Percentiles rank a stretch among this genome's conserved stretches.
phyloP scores from a whole-genome alignment of 441 rosid species.

The Corymbia calophylla region DNA sequence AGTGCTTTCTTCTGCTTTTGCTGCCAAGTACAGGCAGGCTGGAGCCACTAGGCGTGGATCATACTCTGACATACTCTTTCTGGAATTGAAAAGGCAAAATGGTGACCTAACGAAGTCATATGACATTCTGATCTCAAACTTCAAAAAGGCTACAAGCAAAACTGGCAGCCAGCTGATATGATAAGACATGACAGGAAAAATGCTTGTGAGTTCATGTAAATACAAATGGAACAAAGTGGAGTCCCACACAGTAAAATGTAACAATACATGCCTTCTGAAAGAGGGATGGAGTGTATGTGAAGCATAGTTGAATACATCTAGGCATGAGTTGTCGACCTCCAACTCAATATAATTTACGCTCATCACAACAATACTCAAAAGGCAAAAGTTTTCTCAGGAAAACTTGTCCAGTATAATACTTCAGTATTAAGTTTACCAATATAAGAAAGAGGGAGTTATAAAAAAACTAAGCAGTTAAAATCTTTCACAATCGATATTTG shows the following conservation, averaged over 20 bases:
- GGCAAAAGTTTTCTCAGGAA: not conserved
- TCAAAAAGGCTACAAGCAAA: not conserved
- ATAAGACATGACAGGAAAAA: not conserved
- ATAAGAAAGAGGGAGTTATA: not conserved
- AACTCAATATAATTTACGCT: not conserved
- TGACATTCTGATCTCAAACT: not conserved
- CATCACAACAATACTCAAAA: not conserved
- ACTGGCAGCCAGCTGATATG: not conserved
- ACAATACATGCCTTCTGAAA: not conserved
- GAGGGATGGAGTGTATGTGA: not conserved
- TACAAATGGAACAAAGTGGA: not conserved
- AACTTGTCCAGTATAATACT: not conserved
- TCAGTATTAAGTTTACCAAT: not conserved
- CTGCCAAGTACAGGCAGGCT: slow-evolving; percentile 88
- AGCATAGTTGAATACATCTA: not conserved
- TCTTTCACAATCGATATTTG: not conserved
- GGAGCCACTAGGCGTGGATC: slow-evolving; percentile 97
- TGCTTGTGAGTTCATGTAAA: not conserved
- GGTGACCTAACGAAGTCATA: not conserved
- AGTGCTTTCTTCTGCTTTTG: slow-evolving; percentile 98
- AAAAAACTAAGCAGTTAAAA: not conserved
- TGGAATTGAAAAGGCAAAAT: slow-evolving; percentile 19
- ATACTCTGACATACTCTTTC: slow-evolving; percentile 85
- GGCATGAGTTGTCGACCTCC: not conserved
- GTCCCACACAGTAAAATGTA: not conserved